Evolutionary conservation across 257 asterid genomes (phyloP).

Genomic region (Capsicum chinense): DNA sequence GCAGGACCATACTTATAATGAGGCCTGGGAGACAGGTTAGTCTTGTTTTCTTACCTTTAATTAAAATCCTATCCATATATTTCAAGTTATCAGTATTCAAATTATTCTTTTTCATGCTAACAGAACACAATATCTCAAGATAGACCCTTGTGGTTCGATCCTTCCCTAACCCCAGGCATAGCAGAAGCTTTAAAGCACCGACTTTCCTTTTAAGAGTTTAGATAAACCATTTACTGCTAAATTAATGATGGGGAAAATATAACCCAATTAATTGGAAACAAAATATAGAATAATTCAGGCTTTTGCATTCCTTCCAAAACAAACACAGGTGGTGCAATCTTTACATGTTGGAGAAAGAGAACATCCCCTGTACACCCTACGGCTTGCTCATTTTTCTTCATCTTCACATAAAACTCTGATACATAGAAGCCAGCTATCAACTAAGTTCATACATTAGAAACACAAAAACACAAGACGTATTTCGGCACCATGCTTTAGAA

Average conservation of each 20-base stretch:
- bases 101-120: no score
- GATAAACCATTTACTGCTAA: not conserved
- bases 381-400: constrained; percentile 63
- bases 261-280: not conserved
- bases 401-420: constrained; percentile 53
- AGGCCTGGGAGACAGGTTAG: no score
- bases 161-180: no score
- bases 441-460: not conserved
- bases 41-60: no score
- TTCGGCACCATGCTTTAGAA: no score
- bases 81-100: no score
- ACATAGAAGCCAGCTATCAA: not conserved
- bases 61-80: no score
- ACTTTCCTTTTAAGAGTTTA: no score
- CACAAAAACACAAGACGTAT: not conserved
- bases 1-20: no score
- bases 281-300: constrained; percentile 28
- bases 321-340: constrained; percentile 63
- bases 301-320: constrained; percentile 54
- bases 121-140: no score
- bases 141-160: no score
- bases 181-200: no score
- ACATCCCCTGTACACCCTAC: constrained; percentile 59
- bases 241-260: constrained; percentile 18
- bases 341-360: constrained; percentile 53